Evolutionary conservation across 2,329 filamentous ascomycete genomes (phyloP).

Genomic region (Botrytis paeoniae): DNA sequence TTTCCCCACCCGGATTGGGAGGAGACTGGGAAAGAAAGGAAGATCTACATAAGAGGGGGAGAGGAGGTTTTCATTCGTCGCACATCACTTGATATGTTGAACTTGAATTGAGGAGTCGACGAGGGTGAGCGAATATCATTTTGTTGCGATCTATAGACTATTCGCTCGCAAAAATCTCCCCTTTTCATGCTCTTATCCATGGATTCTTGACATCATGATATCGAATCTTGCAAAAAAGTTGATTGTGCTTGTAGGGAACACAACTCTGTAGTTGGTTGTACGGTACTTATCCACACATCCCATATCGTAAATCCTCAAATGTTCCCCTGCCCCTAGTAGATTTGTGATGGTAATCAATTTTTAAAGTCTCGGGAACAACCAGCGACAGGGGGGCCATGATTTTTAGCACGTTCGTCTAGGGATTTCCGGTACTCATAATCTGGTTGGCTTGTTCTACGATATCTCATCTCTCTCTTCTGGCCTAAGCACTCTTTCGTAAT

Average conservation of each 20-base stretch:
- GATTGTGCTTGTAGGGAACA: neutral
- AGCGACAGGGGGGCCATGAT: conserved; percentile 1
- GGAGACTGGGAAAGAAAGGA: conserved; percentile 1
- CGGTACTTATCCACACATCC: neutral
- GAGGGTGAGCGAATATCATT: conserved; percentile 5
- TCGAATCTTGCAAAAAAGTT: neutral
- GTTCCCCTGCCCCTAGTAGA: neutral
- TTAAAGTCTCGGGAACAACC: conserved; percentile 14
- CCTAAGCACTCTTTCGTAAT: conserved; percentile 7
- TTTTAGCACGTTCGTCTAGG: conserved; percentile 5
- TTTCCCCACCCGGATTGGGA: conserved; percentile 8
- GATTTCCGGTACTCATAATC: neutral
- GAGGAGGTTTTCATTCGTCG: neutral
- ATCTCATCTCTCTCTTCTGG: conserved; percentile 2
- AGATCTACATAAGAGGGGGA: conserved; percentile 2
- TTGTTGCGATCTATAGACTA: neutral
- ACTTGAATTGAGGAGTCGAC: neutral
- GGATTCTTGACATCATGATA: neutral
- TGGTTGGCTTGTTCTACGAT: conserved; percentile 16
- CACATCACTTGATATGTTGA: conserved; percentile 2
- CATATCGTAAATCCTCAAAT: conserved; percentile 4
- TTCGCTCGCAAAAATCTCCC: conserved; percentile 2
- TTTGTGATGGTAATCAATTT: conserved; percentile 7
- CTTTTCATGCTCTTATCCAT: neutral
- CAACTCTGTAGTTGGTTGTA: neutral